phyloP scores from a whole-genome alignment of 2,329 filamentous ascomycete species.

The Neodidymelliopsis sp. region DNA sequence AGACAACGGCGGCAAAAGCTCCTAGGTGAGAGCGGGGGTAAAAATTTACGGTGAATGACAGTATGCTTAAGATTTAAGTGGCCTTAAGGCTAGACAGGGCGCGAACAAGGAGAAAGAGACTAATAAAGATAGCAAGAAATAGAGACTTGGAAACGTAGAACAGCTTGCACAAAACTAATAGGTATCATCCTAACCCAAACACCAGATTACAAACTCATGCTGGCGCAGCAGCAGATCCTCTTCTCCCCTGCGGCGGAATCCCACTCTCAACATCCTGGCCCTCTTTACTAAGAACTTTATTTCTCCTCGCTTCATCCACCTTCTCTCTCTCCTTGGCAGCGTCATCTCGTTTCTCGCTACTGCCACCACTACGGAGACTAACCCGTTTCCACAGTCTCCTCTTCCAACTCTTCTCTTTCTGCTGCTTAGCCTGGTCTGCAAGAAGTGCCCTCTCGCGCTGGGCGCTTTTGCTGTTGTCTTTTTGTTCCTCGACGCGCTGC shows the following conservation, averaged over 20 bases:
- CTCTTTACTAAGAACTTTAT: conserved; percentile 39
- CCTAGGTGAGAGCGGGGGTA: too few species aligned
- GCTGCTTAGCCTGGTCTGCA: conserved; percentile 49
- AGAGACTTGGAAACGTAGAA: too few species aligned
- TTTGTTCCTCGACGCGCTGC: conserved; percentile 55
- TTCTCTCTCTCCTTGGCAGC: conserved; percentile 27
- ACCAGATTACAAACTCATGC: too few species aligned
- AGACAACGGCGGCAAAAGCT: too few species aligned
- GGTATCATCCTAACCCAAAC: too few species aligned
- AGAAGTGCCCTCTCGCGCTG: conserved; percentile 66
- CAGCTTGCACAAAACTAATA: too few species aligned
- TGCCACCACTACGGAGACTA: conserved; percentile 17
- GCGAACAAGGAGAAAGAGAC: too few species aligned
- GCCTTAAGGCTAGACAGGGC: too few species aligned
- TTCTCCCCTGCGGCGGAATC: conserved; percentile 44
- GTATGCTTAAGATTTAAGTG: too few species aligned
- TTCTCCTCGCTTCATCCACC: conserved; percentile 33
- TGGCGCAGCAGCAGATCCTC: too few species aligned
- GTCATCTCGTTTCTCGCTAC: conserved; percentile 25
- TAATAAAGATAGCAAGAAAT: too few species aligned
- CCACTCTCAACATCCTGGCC: conserved; percentile 48
- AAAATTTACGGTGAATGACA: too few species aligned
- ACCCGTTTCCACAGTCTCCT: conserved; percentile 43
- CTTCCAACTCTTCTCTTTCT: conserved; percentile 41
- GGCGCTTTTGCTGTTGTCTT: conserved; percentile 67